Percentiles rank a stretch among this genome's conserved stretches.
These are phyloP conservation scores for Salix suchowensis DNA, from an alignment of 345 rosid species.

Conservation along the genomic window DNA sequence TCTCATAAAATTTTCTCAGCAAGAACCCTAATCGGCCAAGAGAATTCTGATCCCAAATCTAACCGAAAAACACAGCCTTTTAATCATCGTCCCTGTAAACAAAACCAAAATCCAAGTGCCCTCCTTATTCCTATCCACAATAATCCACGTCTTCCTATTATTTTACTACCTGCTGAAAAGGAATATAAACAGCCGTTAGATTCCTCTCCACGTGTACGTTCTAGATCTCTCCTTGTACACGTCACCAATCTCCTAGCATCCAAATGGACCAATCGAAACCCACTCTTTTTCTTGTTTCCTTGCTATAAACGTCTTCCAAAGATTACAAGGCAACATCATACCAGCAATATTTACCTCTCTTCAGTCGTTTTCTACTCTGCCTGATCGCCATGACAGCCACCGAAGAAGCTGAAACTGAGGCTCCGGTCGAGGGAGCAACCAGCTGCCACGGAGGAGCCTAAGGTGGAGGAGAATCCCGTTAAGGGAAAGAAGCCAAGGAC, in stretches of 20 bases:
- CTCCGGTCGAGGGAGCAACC: constrained; percentile 12
- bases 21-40: neutral
- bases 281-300: neutral
- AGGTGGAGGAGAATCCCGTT: constrained; percentile 24
- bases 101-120: constrained; percentile 1
- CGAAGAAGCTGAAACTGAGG: constrained; percentile 31
- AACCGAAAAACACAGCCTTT: constrained; percentile 45
- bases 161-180: neutral
- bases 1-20: neutral
- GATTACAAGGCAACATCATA: neutral
- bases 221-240: constrained; percentile 28
- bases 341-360: neutral
- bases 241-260: constrained; percentile 31
- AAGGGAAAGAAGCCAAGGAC: constrained; percentile 36
- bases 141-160: neutral
- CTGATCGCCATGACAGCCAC: constrained; percentile 19
- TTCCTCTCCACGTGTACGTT: constrained; percentile 42
- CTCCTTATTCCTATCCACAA: neutral
- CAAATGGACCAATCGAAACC: constrained; percentile 22
- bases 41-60: constrained; percentile 16
- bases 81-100: neutral
- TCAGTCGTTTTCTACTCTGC: too few species aligned
- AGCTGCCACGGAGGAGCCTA: constrained; percentile 26
- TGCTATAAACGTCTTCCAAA: constrained; percentile 31
- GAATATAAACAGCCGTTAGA: constrained; percentile 12